Percentiles rank a stretch among this genome's conserved stretches.
These are phyloP conservation scores for Lachancea thermotolerans DNA, from an alignment of 805 yeast genomes.

Conservation along the genomic window DNA sequence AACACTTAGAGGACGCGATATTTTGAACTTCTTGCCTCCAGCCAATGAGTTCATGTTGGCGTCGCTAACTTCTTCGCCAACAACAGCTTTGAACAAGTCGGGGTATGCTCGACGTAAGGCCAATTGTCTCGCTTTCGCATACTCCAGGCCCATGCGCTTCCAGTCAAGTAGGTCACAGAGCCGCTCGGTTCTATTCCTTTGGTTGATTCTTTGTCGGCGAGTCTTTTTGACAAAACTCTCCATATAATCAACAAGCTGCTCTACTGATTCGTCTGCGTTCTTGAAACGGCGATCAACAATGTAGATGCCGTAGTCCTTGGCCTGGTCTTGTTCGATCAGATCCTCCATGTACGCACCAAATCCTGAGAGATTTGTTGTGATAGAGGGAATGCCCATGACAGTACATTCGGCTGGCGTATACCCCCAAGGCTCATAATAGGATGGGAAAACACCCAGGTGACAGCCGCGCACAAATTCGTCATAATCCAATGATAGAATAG, in stretches of 20 bases:
- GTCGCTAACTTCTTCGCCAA: conserved; percentile 25
- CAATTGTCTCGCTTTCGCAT: conserved; percentile 87
- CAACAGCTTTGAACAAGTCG: conserved; percentile 50
- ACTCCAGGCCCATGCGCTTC: conserved; percentile 97
- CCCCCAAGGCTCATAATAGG: conserved; percentile 99
- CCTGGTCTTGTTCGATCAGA: conserved; percentile 69
- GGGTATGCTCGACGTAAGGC: conserved; percentile 94
- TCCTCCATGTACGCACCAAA: conserved; percentile 99
- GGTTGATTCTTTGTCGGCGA: conserved; percentile 95
- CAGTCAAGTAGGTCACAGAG: conserved; percentile 89
- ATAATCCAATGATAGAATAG: conserved; percentile 85
- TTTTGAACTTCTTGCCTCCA: conserved; percentile 48
- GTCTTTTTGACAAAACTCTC: conserved; percentile 81
- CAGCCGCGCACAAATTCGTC: conserved; percentile 98
- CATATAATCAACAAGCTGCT: conserved; percentile 86
- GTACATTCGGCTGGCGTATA: conserved; percentile 99
- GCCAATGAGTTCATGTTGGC: conserved; percentile 28
- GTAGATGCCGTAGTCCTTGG: conserved; percentile 93
- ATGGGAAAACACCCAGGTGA: conserved; percentile 96
- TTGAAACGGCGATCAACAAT: conserved; percentile 92
- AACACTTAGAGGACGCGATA: conserved; percentile 89
- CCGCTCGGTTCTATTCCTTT: conserved; percentile 94
- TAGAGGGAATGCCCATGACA: conserved; percentile 98
- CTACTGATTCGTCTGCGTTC: conserved; percentile 86
- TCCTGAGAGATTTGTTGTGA: conserved; percentile 92